Evolutionary conservation across 2,329 filamentous ascomycete species (phyloP), one percentile per base, ranked within the genome.

Genomic region (Phialemoniopsis sp.): DNA sequence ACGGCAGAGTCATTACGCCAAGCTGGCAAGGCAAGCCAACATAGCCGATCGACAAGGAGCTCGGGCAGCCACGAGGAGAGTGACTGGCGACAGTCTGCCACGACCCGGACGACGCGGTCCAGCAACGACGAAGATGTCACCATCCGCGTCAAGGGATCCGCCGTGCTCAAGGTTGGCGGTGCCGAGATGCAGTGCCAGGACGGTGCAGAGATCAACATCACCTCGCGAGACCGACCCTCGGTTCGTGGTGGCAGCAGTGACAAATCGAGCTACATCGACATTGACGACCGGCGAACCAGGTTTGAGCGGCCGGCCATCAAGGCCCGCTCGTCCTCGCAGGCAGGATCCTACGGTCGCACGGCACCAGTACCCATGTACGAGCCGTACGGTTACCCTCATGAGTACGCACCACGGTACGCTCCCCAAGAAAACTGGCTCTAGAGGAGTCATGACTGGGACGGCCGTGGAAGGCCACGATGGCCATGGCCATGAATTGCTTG

Each of bases 61-160:
- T 80, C 70, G 46, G 70, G 58, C 16, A 82, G 79, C 53, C 77
- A 68, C 32, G 80, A 82, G 49, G 78, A 82, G 41, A 82, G 78
- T 57, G 79, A 82, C 40, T 80, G 73, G 56, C 72, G 70, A 47
- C 73, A 75, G 46, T 82, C 78, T 39, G 76, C 75, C 19, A 79
- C 78, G 0, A 82, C 79, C 12, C 70, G 76, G 31, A 77, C 79
- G 9, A 83, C 78, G 4, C 65, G 73, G 28, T 76, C 73, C 13
- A 72, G 67, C 41, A 68, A 71, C 37, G 71, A 76, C 39, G 76
- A 82, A 29, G 76, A 81, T 44, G 65, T 81, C 41, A 82, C 76
- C 13, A 81, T 83, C 55, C 76, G 76, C 47, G 66, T 83, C 34
- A 73, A 68, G 17, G 76, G 75, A 12, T 66, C 65, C 26, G 71